Conservation (phyloP, 2,329 filamentous ascomycete genomes). For the Hypoxylon sp. region DNA sequence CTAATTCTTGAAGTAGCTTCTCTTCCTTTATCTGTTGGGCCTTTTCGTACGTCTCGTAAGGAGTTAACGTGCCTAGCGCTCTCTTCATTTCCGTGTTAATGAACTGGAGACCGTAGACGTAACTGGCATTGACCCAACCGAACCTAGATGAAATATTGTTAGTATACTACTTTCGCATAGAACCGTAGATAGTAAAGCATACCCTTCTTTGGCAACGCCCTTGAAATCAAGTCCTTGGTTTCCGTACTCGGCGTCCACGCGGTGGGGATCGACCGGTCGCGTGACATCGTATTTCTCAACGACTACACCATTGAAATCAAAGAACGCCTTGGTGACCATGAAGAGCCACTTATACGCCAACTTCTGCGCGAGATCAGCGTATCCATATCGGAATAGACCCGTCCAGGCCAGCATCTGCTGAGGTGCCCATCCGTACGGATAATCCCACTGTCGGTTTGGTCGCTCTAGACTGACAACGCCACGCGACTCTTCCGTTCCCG, state of each 20-base stretch:
- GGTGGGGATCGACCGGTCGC: constrained; percentile 85
- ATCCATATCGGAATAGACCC: constrained; percentile 89
- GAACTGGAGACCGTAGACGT: constrained; percentile 90
- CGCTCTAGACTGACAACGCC: constrained; percentile 80
- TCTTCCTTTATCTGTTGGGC: constrained; percentile 67
- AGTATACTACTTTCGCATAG: constrained; percentile 2
- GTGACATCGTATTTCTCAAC: constrained; percentile 99
- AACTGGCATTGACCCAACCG: constrained; percentile 98
- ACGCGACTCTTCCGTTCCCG: constrained; percentile 88
- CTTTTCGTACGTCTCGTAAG: constrained; percentile 82
- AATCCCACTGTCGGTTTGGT: constrained; percentile 98
- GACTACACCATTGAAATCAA: constrained; percentile 97
- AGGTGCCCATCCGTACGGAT: constrained; percentile 96
- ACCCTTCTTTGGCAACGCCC: constrained; percentile 95
- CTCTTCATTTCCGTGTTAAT: constrained; percentile 89
- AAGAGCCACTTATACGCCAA: constrained; percentile 96
- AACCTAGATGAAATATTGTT: constrained; percentile 67
- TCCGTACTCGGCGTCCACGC: constrained; percentile 95
- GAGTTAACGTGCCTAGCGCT: constrained; percentile 86
- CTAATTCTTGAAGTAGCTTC: constrained; percentile 54
- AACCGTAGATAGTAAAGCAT: constrained; percentile 53
- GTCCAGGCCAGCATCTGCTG: constrained; percentile 99
- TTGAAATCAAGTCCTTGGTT: constrained; percentile 97
- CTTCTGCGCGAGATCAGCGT: constrained; percentile 86
- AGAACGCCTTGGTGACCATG: constrained; percentile 98